phyloP scores from a whole-genome alignment of 192 early-diverging fungal genomes.

The Thamnidium elegans region DNA sequence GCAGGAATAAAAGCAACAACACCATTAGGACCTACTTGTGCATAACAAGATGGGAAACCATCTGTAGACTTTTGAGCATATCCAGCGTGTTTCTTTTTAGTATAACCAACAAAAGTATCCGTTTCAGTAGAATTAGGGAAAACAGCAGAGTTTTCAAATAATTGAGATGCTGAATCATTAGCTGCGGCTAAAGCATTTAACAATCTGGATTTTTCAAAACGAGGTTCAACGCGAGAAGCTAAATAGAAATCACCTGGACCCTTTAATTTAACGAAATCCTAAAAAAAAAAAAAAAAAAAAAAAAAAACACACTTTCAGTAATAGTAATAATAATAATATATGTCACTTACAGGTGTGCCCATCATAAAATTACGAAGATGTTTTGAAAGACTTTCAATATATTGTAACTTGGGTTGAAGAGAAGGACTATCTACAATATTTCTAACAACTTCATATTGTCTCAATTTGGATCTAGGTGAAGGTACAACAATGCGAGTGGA shows the following conservation, averaged over 20 bases:
- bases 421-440: constrained; percentile 41
- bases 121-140: constrained; percentile 24
- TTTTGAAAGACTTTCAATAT: constrained; percentile 18
- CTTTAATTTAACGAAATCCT: constrained; percentile 54
- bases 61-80: constrained; percentile 30
- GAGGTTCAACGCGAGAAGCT: constrained; percentile 52
- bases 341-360: constrained; percentile 38
- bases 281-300: background rate
- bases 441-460: constrained; percentile 43
- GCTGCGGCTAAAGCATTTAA: constrained; percentile 31
- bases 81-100: constrained; percentile 19
- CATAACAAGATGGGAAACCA: constrained; percentile 27
- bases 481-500: constrained; percentile 35
- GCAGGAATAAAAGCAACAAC: constrained; percentile 27
- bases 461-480: constrained; percentile 37
- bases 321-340: too few relatives aligned
- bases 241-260: constrained; percentile 67
- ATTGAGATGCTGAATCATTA: constrained; percentile 33
- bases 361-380: constrained; percentile 33
- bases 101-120: background rate
- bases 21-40: constrained; percentile 25
- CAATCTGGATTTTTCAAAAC: constrained; percentile 33
- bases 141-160: constrained; percentile 22
- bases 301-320: constrained; percentile 1
- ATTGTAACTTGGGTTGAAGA: constrained; percentile 37